Evolutionary conservation across 2,329 filamentous ascomycete genomes (phyloP), one percentile per base, ranked within the genome.

Genomic region (Pestalotiopsis sp.): DNA sequence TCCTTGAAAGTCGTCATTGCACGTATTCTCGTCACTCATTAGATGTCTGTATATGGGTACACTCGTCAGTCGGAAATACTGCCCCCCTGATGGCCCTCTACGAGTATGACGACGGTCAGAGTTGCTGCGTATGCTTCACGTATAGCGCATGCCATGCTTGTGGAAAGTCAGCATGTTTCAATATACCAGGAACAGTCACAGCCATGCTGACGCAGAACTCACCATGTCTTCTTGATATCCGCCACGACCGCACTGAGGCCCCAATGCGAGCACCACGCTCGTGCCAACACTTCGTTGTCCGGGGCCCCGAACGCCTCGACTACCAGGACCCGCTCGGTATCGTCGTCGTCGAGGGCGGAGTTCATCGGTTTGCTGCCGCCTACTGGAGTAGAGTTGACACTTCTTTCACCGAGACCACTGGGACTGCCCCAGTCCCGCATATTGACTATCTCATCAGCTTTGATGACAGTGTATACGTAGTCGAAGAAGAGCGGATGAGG

Each of bases 261-360:
- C 87, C 91, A 93, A 74, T 93, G 90, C 67, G 91, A 87, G 77
- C 92, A 94, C 92, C 92, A 94, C 6, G 92, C 91, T 71, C 92
- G 83, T 1, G 90, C 92, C 74, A 94, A 85, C 4, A 94, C 92
- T 78, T 94, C 92, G 72, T 94, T 94, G 78, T 94, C 92, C 63
- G 84, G 84, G 25, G 92, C 91, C 0, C 92, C 92, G 76, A 92
- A 90, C 0, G 91, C 90, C 80, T 94, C 91, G 14, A 94, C 85
- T 4, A 91, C 90, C 9, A 94, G 82, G 3, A 94, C 91, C 73
- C 87, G 87, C 72, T 92, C 91, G 31, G 88, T 82, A 67, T 90
- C 88, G 20, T 84, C 81, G 14, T 84, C 81, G 14, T 83, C 80
- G 17, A 38, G 14, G 14, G 38, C 17, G 41, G 38, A 39, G 68